Percentiles rank a stretch among this genome's conserved stretches.
Evolutionary conservation across 2,329 filamentous ascomycete species (phyloP).

Genomic region (Alternaria arborescens): DNA sequence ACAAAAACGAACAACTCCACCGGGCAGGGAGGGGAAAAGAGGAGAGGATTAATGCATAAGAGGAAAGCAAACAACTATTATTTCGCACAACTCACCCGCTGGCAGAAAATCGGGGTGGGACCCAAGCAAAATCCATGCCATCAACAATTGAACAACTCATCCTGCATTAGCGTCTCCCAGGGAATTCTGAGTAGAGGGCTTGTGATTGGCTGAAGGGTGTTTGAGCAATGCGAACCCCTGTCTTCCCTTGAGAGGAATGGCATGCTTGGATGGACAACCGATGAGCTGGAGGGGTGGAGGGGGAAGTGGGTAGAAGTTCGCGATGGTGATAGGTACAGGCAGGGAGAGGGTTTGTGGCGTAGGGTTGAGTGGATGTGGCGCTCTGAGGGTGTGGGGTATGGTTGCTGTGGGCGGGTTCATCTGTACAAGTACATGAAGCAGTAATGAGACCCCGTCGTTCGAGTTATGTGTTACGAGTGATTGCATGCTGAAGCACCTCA

Average conservation of each 20-base stretch:
- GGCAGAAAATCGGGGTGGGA: conserved; percentile 29
- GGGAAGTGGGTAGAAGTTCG: conserved; percentile 7
- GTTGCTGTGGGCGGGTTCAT: neutral
- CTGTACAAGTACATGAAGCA: neutral
- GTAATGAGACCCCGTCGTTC: neutral
- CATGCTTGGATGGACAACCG: conserved; percentile 12
- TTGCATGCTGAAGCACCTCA: neutral
- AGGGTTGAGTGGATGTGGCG: neutral
- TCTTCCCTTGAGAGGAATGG: neutral
- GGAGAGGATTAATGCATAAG: conserved; percentile 14
- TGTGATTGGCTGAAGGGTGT: conserved; percentile 34
- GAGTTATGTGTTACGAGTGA: neutral
- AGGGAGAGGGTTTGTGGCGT: neutral
- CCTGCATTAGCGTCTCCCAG: conserved; percentile 49
- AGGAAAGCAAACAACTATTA: conserved; percentile 31
- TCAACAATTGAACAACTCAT: conserved; percentile 50
- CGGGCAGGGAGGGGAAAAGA: neutral
- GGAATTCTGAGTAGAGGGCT: conserved; percentile 24
- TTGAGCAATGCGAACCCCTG: conserved; percentile 15
- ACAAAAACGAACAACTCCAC: conserved; percentile 1
- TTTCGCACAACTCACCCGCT: conserved; percentile 32
- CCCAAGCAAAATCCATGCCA: conserved; percentile 34
- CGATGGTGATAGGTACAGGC: neutral
- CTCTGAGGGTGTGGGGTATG: neutral
- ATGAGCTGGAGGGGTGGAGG: conserved; percentile 14